Percentiles rank a stretch among this genome's conserved stretches.
phyloP scores from a whole-genome alignment of 1,139 yeast genomes.

The Taphrina sp. region DNA sequence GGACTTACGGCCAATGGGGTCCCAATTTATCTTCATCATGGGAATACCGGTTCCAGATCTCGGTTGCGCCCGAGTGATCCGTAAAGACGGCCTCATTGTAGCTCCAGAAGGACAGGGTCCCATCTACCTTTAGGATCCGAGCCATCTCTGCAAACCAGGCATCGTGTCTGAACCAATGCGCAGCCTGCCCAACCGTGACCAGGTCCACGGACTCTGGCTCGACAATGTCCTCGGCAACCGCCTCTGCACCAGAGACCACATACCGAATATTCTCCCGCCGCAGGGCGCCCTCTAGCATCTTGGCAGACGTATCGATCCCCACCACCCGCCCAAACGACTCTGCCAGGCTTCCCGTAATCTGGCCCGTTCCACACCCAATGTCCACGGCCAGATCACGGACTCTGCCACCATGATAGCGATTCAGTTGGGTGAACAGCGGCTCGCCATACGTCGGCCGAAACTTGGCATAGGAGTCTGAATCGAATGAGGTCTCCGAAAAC shows the following conservation, averaged over 20 bases:
- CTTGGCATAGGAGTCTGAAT: conserved; percentile 57
- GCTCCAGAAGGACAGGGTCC: conserved; percentile 76
- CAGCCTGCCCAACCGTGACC: conserved; percentile 73
- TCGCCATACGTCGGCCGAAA: conserved; percentile 68
- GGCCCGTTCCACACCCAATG: conserved; percentile 84
- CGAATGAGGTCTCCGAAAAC: conserved; percentile 59
- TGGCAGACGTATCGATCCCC: conserved; percentile 66
- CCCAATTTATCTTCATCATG: conserved; percentile 58
- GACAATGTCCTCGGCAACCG: conserved; percentile 33
- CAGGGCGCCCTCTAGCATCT: conserved; percentile 60
- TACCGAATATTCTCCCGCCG: conserved; percentile 40
- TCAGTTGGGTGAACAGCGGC: conserved; percentile 52
- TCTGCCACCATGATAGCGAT: conserved; percentile 47
- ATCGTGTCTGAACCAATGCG: conserved; percentile 70
- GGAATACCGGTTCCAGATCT: conserved; percentile 47
- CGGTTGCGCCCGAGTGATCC: conserved; percentile 49
- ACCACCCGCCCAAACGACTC: conserved; percentile 50
- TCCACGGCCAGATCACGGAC: conserved; percentile 53
- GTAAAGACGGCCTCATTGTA: conserved; percentile 65
- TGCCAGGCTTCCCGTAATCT: conserved; percentile 60
- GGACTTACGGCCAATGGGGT: conserved; percentile 7
- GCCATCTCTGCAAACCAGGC: conserved; percentile 54
- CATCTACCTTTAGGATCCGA: conserved; percentile 55
- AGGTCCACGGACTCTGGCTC: conserved; percentile 61
- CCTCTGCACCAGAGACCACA: conserved; percentile 36